phyloP scores from a whole-genome alignment of 805 yeast species.

The Ogataea dorogensis region DNA sequence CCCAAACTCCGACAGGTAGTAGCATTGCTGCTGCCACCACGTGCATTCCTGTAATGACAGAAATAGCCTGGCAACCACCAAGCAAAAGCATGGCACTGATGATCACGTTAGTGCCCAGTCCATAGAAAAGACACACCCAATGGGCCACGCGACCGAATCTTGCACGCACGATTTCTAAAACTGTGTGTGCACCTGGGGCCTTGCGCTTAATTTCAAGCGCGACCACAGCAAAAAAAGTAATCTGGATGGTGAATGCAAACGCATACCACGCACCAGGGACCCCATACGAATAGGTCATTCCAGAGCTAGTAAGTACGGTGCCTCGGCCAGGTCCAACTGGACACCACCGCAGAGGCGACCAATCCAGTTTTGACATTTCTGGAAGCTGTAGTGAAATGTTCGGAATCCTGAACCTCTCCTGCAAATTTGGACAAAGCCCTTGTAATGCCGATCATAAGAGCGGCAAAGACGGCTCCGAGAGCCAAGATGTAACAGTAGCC shows the following conservation, averaged over 20 bases:
- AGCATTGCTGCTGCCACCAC: conserved; percentile 45
- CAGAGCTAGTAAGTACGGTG: conserved; percentile 27
- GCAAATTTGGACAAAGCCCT: conserved; percentile 35
- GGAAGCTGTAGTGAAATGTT: conserved; percentile 45
- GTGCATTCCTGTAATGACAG: conserved; percentile 43
- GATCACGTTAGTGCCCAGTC: conserved; percentile 38
- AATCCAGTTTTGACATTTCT: conserved; percentile 44
- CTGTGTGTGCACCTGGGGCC: conserved; percentile 44
- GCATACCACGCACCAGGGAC: conserved; percentile 25
- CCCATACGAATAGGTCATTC: conserved; percentile 25
- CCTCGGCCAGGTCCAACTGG: conserved; percentile 38
- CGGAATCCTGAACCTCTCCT: conserved; percentile 42
- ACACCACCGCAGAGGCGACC: conserved; percentile 42
- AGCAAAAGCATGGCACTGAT: conserved; percentile 39
- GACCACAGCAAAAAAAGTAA: conserved; percentile 36
- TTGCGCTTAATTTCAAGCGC: conserved; percentile 41
- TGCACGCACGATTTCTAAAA: conserved; percentile 37
- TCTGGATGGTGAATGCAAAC: conserved; percentile 38
- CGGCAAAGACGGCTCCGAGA: conserved; percentile 45
- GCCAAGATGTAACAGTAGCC: conserved; percentile 43
- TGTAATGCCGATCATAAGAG: conserved; percentile 41
- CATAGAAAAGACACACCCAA: conserved; percentile 36
- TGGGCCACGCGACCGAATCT: conserved; percentile 40
- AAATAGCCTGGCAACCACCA: conserved; percentile 45
- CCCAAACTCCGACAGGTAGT: conserved; percentile 45